Percentiles rank a stretch among this genome's conserved stretches.
Conservation (phyloP, 805 yeast genomes). For the Brettanomyces bruxellensis region DNA sequence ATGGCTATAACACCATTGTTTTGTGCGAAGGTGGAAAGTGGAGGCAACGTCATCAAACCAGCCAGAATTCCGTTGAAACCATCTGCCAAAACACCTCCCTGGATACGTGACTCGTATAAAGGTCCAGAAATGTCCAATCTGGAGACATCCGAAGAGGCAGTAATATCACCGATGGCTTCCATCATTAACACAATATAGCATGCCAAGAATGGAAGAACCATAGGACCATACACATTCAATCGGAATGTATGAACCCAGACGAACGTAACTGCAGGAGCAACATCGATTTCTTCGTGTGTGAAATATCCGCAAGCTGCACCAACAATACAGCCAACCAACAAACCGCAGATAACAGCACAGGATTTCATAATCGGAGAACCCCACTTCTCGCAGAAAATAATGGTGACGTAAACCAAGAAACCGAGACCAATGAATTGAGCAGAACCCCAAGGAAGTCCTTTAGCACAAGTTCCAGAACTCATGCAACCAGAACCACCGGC, state of each 20-base stretch:
- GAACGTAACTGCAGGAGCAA: slow-evolving; percentile 78
- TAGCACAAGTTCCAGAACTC: slow-evolving; percentile 38
- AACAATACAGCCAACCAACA: slow-evolving; percentile 82
- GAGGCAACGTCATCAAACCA: slow-evolving; percentile 77
- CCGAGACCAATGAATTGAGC: slow-evolving; percentile 85
- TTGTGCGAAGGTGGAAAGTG: slow-evolving; percentile 88
- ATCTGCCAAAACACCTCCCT: slow-evolving; percentile 89
- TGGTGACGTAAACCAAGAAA: slow-evolving; percentile 66
- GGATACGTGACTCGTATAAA: slow-evolving; percentile 73
- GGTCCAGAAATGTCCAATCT: slow-evolving; percentile 78
- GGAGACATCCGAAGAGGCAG: slow-evolving; percentile 90
- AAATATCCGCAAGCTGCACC: slow-evolving; percentile 89
- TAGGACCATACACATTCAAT: slow-evolving; percentile 71
- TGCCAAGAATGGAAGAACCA: slow-evolving; percentile 78
- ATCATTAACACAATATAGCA: slow-evolving; percentile 75
- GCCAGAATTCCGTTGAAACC: slow-evolving; percentile 70
- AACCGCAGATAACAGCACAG: slow-evolving; percentile 83
- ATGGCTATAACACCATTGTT: slow-evolving; percentile 91
- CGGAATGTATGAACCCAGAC: slow-evolving; percentile 84
- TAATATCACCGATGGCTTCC: slow-evolving; percentile 93
- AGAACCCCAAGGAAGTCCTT: slow-evolving; percentile 63
- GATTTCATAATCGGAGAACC: slow-evolving; percentile 94
- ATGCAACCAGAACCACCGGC: slow-evolving; percentile 73
- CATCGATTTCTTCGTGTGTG: slow-evolving; percentile 41
- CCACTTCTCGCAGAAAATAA: slow-evolving; percentile 71